These are phyloP conservation scores for Wallacemonas collosoma DNA, from an alignment of 208 protist genomes.

Conservation along the genomic window DNA sequence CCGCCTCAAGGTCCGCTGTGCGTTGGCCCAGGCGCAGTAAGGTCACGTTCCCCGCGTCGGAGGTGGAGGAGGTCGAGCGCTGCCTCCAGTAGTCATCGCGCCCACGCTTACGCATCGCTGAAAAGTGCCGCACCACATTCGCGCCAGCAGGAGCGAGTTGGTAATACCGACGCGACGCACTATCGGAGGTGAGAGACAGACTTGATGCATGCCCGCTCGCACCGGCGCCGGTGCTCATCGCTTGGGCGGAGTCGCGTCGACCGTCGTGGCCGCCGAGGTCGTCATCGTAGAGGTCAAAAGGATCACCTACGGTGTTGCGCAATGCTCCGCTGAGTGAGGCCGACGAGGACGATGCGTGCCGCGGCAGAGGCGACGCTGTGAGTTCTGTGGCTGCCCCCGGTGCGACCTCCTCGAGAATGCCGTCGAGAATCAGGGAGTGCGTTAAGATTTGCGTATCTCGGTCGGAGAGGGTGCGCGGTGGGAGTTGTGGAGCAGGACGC, in stretches of 20 bases:
- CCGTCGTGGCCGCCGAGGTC: not conserved
- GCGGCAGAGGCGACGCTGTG: not conserved
- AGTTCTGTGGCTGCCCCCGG: constrained; percentile 13
- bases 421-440: constrained; percentile 72
- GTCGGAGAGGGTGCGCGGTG: constrained; percentile 22
- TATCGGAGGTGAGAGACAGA: not conserved
- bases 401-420: constrained; percentile 59
- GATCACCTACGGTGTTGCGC: not conserved
- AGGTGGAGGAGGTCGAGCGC: not conserved
- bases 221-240: too few species aligned
- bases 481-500: constrained; percentile 3
- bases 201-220: too few species aligned
- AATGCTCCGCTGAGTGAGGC: not conserved
- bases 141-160: constrained; percentile 43
- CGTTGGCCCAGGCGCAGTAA: constrained; percentile 2
- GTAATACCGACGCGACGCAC: constrained; percentile 36
- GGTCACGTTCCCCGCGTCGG: not conserved
- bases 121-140: constrained; percentile 81
- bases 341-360: not conserved
- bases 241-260: too few species aligned
- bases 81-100: not conserved
- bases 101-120: constrained; percentile 23
- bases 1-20: constrained; percentile 4
- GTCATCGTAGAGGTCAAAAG: not conserved
- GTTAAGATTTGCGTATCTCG: constrained; percentile 63